A percentile compares a stretch with the other conserved stretches of the same genome.
Evolutionary conservation across 2,329 filamentous ascomycete genomes (phyloP).

Genomic region (Huntiella omanensis): DNA sequence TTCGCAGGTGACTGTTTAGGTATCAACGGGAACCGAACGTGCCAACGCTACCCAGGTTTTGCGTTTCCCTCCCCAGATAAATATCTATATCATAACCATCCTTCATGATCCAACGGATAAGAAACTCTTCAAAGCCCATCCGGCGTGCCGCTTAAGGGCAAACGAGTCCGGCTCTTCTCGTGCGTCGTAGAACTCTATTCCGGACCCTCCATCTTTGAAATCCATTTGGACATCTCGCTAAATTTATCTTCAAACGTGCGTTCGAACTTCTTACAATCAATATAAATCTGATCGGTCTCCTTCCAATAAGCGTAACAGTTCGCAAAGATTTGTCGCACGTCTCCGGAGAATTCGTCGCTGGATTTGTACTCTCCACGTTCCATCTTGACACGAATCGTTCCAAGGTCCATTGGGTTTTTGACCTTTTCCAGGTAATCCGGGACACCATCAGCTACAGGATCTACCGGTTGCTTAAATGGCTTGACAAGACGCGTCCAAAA

Average conservation of each 20-base stretch:
- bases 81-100: too few relatives aligned
- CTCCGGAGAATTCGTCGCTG: slow-evolving; percentile 34
- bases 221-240: slow-evolving; percentile 39
- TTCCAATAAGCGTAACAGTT: slow-evolving; percentile 49
- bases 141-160: too few relatives aligned
- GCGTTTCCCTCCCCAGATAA: too few relatives aligned
- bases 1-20: too few relatives aligned
- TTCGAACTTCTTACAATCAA: slow-evolving; percentile 36
- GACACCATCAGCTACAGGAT: slow-evolving; percentile 35
- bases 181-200: neutral
- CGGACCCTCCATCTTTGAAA: slow-evolving; percentile 27
- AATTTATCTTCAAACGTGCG: slow-evolving; percentile 41
- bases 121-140: too few relatives aligned
- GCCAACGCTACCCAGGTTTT: too few relatives aligned
- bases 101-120: too few relatives aligned
- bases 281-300: slow-evolving; percentile 33
- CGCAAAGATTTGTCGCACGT: slow-evolving; percentile 42
- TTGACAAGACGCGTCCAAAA: slow-evolving; percentile 49
- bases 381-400: slow-evolving; percentile 42
- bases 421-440: slow-evolving; percentile 44
- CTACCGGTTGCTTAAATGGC: slow-evolving; percentile 40
- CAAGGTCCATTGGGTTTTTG: slow-evolving; percentile 42
- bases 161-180: too few relatives aligned
- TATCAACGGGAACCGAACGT: too few relatives aligned
- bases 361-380: slow-evolving; percentile 30